A percentile compares a stretch with the other conserved stretches of the same genome.
These are phyloP conservation scores for Penicillium glabrum DNA, from an alignment of 2,329 filamentous ascomycete genomes.

Conservation along the genomic window DNA sequence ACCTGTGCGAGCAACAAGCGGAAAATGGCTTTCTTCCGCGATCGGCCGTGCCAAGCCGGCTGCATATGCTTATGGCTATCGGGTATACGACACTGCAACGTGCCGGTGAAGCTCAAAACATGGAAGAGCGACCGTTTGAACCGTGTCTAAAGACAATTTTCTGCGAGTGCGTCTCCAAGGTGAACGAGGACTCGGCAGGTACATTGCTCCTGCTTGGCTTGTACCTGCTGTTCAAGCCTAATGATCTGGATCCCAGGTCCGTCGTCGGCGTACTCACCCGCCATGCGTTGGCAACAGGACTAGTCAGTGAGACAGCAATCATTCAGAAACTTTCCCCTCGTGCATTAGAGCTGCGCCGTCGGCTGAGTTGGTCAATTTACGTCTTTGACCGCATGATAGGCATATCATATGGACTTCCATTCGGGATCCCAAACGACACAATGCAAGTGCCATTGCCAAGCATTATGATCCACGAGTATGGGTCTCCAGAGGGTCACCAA, in stretches of 20 bases:
- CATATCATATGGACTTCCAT: slow-evolving; percentile 42
- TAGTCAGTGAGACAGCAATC: neutral
- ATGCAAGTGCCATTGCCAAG: slow-evolving; percentile 45
- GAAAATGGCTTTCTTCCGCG: neutral
- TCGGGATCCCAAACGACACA: slow-evolving; percentile 42
- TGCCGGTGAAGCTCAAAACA: slow-evolving; percentile 42
- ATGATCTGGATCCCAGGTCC: slow-evolving; percentile 41
- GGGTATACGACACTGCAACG: slow-evolving; percentile 47
- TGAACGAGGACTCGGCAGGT: slow-evolving; percentile 41
- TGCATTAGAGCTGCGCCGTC: slow-evolving; percentile 35
- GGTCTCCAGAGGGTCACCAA: slow-evolving; percentile 37
- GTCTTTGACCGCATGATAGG: slow-evolving; percentile 50
- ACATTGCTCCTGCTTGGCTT: slow-evolving; percentile 45
- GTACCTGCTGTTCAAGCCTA: slow-evolving; percentile 47
- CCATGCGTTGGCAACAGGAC: neutral
- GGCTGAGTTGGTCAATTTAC: slow-evolving; percentile 49
- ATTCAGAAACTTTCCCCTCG: slow-evolving; percentile 9
- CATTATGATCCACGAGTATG: slow-evolving; percentile 49
- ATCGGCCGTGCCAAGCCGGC: slow-evolving; percentile 33
- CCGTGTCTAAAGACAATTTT: slow-evolving; percentile 36
- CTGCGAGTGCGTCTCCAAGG: slow-evolving; percentile 40
- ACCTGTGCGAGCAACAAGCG: neutral
- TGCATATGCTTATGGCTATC: slow-evolving; percentile 50
- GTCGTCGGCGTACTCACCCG: slow-evolving; percentile 33
- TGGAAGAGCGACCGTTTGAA: slow-evolving; percentile 40